Base-by-base conservation (phyloP, 140 eudicot genomes). In the Anethum foeniculum region DNA sequence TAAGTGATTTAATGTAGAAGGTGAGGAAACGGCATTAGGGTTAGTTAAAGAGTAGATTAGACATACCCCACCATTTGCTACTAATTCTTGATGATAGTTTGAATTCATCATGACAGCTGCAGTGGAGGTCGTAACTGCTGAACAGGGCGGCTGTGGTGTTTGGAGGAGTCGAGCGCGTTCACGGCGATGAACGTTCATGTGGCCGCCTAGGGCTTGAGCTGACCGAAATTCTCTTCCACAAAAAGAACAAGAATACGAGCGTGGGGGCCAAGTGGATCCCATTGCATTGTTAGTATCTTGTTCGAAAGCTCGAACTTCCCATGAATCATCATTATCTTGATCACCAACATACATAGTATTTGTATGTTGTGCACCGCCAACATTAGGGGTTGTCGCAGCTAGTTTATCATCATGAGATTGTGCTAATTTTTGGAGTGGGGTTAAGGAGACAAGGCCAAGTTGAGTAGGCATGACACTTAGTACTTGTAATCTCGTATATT, bases 191-290 rank as follows among this genome's bases (percentile, higher is more conserved):
- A 89, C 90, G 25, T 89, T 89, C 93, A 87, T 89, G 73, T 89
- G 93, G 3, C 93, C 93, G n/a, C 90, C 93, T 5, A 89, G 80
- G 47, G 93, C 93, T 76, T 89, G 93, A 34, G 93, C 93, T 0
- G 93, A 87, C 69, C 89, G 87, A 76, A 87, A 89, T 51, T 85
- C 89, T 39, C 93, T 56, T 71, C 78, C 65, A 73, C 93, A 87
- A 64, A 89, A 87, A 43, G 85, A 81, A 79, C 93, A 89, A 28
- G 89, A 81, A 73, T 89, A 87, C 1, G 89, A 85, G 27, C 86
- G 79, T 13, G 90, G 93, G 0, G 93, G 93, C 93, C 90, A 87
- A 2, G 93, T 89, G n/a, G 83, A 76, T 67, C 87, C 88, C 87
- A 85, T 83, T n/a, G 69, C 80, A 75, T 81, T 85, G 62, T 81